Evolutionary conservation across 106 monocot species (phyloP), one percentile per base, ranked within the genome.

Genomic region (Gastrodia elata): DNA sequence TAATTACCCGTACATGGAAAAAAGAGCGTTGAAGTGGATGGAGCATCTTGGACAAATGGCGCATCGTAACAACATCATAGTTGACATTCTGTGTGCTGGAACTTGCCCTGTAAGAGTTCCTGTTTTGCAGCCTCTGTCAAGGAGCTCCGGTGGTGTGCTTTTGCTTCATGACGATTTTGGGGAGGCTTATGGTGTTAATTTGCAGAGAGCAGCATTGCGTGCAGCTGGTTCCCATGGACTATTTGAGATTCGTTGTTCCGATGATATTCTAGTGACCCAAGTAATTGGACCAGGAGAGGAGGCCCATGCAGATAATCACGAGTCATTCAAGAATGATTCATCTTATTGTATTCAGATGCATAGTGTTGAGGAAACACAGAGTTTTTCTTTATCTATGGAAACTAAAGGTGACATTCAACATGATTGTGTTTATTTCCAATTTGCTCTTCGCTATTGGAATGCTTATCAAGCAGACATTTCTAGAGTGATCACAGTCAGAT

Each of bases 101-200:
- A 88, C 82, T 68, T 98, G 98, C 72, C 98, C 98, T 4, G 88
- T 91, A 46, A 82, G 93, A 64, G 80, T 98, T 75, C 91, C 93
- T 7, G 74, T 98, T 38, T 73, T 98, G 71, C 91, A 93, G 78
- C 98, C 98, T 8, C 83, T 98, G 41, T 91, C 91, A 56, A 93
- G 85, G 81, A 75, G 84, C 72, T 93, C 98, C 64, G 98, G 98
- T 81, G 98, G 98, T 22, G 91, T 93, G 16, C 68, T 98, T 65
- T 76, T 98, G 55, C 87, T 91, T 84, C 98, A 98, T 43, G 98
- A 98, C 84, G 98, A 98, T 80, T 98, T 98, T 84, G 98, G 93
- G 40, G 98, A 98, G 80, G 91, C 98, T 68, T 98, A 91, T 87
- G 98, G 98, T 81, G 93, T 98, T 46, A 98, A 98, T 76, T 81